Conservation (phyloP, 2,329 filamentous ascomycete species). For the Pseudogymnoascus destructans region DNA sequence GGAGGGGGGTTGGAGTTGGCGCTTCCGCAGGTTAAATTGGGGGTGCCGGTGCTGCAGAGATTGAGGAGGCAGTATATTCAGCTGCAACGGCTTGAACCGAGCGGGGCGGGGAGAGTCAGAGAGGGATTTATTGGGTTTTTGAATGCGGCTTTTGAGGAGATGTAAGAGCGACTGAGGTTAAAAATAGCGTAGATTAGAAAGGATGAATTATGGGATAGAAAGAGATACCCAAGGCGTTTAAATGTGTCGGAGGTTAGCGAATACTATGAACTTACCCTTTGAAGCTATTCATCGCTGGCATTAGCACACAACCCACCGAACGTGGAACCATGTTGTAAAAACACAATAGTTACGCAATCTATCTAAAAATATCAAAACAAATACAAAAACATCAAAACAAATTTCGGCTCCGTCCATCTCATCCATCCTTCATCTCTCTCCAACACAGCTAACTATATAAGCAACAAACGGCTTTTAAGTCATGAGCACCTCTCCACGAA, state of each 20-base stretch:
- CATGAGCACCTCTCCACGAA: conserved; percentile 1
- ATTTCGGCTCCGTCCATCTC: neutral
- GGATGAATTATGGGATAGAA: conserved; percentile 5
- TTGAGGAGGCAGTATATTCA: conserved; percentile 65
- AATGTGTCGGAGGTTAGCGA: neutral
- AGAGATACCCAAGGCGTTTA: conserved; percentile 5
- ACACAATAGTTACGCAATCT: neutral
- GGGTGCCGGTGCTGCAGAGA: conserved; percentile 64
- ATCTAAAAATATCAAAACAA: conserved; percentile 6
- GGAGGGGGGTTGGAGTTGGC: conserved; percentile 45
- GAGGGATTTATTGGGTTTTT: conserved; percentile 55
- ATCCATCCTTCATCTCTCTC: neutral
- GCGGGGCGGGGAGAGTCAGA: conserved; percentile 41
- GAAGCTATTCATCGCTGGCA: neutral
- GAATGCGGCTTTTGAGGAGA: conserved; percentile 46
- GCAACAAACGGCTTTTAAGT: neutral
- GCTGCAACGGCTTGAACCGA: conserved; percentile 57
- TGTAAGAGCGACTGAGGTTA: neutral
- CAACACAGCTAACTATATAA: neutral
- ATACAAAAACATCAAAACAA: neutral
- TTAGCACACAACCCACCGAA: neutral
- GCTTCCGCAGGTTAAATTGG: conserved; percentile 52
- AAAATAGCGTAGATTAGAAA: neutral
- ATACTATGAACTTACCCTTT: neutral
- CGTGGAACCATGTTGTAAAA: neutral